phyloP scores from a whole-genome alignment of 768 basidiomycete genomes.

The Stropharia rugosoannulata region DNA sequence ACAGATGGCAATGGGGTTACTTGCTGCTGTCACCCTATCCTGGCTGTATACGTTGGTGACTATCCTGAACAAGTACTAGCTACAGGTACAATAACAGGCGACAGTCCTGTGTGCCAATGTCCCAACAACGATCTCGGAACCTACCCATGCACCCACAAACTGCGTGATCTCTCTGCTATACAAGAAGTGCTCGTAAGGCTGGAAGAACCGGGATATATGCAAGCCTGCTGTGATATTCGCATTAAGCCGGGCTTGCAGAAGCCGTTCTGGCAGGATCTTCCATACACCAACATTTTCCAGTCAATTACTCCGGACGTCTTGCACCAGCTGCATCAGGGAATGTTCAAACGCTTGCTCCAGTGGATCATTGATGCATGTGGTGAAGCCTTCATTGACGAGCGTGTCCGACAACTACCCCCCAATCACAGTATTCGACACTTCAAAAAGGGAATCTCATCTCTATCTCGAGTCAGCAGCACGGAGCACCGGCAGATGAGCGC shows the following conservation, averaged over 20 bases:
- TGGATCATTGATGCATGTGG: slow-evolving; percentile 3
- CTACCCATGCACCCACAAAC: not conserved
- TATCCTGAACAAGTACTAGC: no score
- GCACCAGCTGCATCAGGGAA: slow-evolving; percentile 16
- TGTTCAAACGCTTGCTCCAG: slow-evolving; percentile 12
- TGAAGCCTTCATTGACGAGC: slow-evolving; percentile 13
- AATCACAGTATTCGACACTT: slow-evolving; percentile 15
- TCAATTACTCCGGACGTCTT: slow-evolving; percentile 15
- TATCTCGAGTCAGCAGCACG: not conserved
- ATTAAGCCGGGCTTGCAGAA: not conserved
- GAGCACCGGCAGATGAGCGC: slow-evolving; percentile 34
- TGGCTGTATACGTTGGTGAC: slow-evolving; percentile 13
- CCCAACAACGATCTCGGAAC: not conserved
- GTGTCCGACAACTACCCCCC: slow-evolving; percentile 29
- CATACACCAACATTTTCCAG: slow-evolving; percentile 9
- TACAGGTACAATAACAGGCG: slow-evolving; percentile 6
- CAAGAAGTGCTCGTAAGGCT: not conserved
- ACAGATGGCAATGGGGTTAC: slow-evolving; percentile 26
- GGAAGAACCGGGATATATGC: not conserved
- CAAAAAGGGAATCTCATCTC: no score
- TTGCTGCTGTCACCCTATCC: slow-evolving; percentile 16
- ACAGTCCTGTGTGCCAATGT: slow-evolving; percentile 16
- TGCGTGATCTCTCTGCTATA: not conserved
- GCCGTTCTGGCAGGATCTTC: slow-evolving; percentile 15
- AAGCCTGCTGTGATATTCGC: not conserved